Percentiles rank a stretch among this genome's conserved stretches.
phyloP scores from a whole-genome alignment of 176 grass and related monocot species.

The Elaeis guineensis region DNA sequence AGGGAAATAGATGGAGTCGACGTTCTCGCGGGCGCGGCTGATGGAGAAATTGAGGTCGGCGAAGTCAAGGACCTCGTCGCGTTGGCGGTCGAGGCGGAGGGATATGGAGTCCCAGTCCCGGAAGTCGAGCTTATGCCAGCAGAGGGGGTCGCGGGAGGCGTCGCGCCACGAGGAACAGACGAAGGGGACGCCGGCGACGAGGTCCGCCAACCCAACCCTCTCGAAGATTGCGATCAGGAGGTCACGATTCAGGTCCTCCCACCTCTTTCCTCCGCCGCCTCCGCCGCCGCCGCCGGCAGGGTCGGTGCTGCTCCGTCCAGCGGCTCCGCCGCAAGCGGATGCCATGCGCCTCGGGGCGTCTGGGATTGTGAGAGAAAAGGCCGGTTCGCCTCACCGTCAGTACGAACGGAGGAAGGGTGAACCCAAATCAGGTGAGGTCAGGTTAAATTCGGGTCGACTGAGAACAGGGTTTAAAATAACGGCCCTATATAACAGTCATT shows the following conservation, averaged over 20 bases:
- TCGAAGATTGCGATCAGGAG: constrained; percentile 43
- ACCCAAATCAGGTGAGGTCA: no score
- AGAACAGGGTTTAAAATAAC: no score
- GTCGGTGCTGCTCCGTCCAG: constrained; percentile 1
- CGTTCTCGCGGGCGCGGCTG: no score
- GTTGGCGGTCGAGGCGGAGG: not conserved
- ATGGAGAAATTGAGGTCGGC: no score
- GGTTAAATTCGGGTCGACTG: no score
- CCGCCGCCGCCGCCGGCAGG: not conserved
- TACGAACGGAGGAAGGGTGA: no score
- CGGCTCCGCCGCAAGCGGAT: constrained; percentile 21
- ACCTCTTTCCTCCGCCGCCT: not conserved
- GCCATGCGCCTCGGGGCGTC: no score
- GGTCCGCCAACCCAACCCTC: constrained; percentile 30
- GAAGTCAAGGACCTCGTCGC: not conserved
- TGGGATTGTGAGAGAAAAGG: no score
- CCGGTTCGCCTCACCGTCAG: no score
- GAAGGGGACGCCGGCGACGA: constrained; percentile 23
- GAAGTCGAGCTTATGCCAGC: constrained; percentile 46
- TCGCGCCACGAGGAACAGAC: constrained; percentile 43
- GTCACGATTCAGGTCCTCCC: constrained; percentile 49
- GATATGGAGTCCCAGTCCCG: constrained; percentile 35
- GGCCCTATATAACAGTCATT: no score
- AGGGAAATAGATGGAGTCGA: no score
- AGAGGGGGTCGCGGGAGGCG: constrained; percentile 35